phyloP scores from a whole-genome alignment of 2,329 filamentous ascomycete genomes.

The Hypomyces rosellus region DNA sequence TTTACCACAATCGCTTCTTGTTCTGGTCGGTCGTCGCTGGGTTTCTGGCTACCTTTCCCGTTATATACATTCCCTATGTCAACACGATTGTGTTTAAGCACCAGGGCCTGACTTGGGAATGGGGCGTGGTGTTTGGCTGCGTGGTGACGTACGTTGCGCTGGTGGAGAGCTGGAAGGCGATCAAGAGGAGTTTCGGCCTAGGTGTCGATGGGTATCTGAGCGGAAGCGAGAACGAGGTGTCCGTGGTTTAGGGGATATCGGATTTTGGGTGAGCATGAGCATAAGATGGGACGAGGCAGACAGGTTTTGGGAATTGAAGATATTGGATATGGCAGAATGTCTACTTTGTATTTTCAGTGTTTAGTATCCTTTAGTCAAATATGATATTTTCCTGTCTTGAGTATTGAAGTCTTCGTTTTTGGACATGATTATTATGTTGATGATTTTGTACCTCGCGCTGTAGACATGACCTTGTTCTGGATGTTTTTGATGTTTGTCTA shows the following conservation, averaged over 20 bases:
- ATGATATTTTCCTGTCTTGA: constrained; percentile 17
- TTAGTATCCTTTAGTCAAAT: constrained; percentile 24
- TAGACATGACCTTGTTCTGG: too few relatives aligned
- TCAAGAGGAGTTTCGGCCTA: constrained; percentile 47
- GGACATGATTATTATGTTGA: too few relatives aligned
- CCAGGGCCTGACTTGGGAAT: constrained; percentile 62
- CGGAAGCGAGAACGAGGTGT: constrained; percentile 1
- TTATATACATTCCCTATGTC: constrained; percentile 62
- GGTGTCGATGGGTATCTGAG: constrained; percentile 22
- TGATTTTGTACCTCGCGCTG: too few relatives aligned
- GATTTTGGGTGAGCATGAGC: background rate
- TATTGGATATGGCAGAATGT: constrained; percentile 20
- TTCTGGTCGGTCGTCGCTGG: constrained; percentile 58
- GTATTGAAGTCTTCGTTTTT: too few relatives aligned
- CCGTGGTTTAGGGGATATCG: constrained; percentile 4
- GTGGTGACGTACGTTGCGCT: constrained; percentile 55
- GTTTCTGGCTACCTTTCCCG: constrained; percentile 53
- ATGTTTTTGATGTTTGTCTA: too few relatives aligned
- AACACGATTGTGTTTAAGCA: constrained; percentile 65
- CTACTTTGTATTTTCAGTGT: constrained; percentile 19
- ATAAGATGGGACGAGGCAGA: constrained; percentile 9
- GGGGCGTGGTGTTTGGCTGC: constrained; percentile 58
- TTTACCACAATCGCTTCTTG: constrained; percentile 63
- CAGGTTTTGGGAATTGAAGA: constrained; percentile 22
- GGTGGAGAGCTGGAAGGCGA: constrained; percentile 63